These are phyloP conservation scores for Solanum dulcamara DNA, from an alignment of 257 asterid genomes.

Conservation along the genomic window DNA sequence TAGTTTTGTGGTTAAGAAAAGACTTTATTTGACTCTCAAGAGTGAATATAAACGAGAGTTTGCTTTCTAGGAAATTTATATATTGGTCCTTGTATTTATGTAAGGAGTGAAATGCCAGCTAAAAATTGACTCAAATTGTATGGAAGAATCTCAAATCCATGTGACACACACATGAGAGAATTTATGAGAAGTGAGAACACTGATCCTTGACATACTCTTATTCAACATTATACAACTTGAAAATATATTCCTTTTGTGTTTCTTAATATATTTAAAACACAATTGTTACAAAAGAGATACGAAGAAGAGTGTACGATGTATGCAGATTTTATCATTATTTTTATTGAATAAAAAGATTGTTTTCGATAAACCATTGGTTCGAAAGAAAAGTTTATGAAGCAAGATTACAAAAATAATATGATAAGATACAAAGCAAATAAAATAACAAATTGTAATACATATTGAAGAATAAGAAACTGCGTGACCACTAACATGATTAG, in stretches of 20 bases:
- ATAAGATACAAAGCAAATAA: not conserved
- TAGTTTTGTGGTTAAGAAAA: not conserved
- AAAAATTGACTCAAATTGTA: constrained; percentile 4
- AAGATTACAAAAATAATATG: not conserved
- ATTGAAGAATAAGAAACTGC: not conserved
- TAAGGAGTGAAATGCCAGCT: constrained; percentile 24
- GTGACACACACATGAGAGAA: constrained; percentile 18
- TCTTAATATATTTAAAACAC: too few relatives aligned
- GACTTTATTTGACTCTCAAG: not conserved
- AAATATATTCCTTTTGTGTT: not conserved
- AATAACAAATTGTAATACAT: not conserved
- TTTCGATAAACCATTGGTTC: not conserved
- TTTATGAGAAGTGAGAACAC: constrained; percentile 7
- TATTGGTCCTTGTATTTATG: constrained; percentile 19
- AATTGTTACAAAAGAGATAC: not conserved
- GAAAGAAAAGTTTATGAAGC: not conserved
- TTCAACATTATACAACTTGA: not conserved
- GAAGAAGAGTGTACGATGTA: not conserved
- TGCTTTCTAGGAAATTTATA: not conserved
- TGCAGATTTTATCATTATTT: rapidly evolving
- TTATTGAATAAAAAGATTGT: not conserved
- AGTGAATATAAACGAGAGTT: not conserved
- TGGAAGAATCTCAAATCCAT: constrained; percentile 10
- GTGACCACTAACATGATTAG: not conserved
- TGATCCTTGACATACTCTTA: not conserved